Evolutionary conservation across 495 filamentous ascomycete genomes (phyloP), one percentile per base, ranked within the genome.

Genomic region (Aspergillus biplanus): DNA sequence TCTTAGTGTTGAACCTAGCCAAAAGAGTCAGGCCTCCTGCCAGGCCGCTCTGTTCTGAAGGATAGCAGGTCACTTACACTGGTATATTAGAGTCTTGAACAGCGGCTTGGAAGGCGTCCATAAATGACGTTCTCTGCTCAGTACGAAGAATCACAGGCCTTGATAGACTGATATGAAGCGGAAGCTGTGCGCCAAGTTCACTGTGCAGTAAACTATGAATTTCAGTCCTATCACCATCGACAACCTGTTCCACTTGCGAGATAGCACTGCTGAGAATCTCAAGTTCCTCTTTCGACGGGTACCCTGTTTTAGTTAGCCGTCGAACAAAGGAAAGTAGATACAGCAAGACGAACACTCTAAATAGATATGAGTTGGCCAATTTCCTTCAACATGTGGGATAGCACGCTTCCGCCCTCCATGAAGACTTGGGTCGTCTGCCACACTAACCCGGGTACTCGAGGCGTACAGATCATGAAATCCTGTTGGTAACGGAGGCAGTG

Each of bases 361-460:
- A 73, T 96, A 99, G 21, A 97, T 67, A 74, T 97, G 93, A 16
- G 87, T 92, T 2, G 95, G 91, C 95, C 95, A 99, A 76, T 91
- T 90, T 27, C 95, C 95, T 56, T 90, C 85, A 12, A 94, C 78
- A 74, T 99, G 95, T 3, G 95, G 93, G 47, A 86, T 90, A 47
- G 85, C 84, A 31, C 95, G 83, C 69, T 88, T 90, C 47, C 93
- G 86, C 33, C 95, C 95, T 33, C 87, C 89, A 74, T 99, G 95
- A 34, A 99, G 81, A 58, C 78, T 78, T 0, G 95, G 93, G 65
- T 96, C 89, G 75, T 99, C 95, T 62, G 77, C 77, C 32, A 87
- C 89, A 72, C 90, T 90, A 57, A 89, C 77, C 44, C 93, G 85
- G 56, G 88, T 85, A 48, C 86, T 77, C 2, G 77, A 89, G n/a